phyloP scores from a whole-genome alignment of 2,329 filamentous ascomycete genomes.

The Falciphora oryzae region DNA sequence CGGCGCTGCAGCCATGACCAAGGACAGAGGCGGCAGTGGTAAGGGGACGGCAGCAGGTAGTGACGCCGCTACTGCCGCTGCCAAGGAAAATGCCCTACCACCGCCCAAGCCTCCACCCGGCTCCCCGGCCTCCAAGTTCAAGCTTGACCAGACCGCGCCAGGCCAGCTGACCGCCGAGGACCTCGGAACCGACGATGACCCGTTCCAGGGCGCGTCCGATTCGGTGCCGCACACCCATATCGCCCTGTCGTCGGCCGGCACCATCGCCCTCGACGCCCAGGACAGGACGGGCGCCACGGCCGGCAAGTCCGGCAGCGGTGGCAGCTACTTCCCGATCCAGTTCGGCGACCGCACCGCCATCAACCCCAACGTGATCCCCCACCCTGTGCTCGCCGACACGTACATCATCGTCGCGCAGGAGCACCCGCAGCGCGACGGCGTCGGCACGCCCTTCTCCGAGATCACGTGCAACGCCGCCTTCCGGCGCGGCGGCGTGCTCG shows the following conservation, averaged over 20 bases:
- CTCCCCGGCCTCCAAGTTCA: background rate
- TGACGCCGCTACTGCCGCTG: background rate
- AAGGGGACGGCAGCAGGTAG: background rate
- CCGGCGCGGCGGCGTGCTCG: constrained; percentile 28
- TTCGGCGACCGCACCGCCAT: constrained; percentile 37
- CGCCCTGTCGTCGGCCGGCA: constrained; percentile 4
- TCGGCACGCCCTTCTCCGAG: constrained; percentile 31
- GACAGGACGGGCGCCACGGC: background rate
- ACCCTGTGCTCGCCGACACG: constrained; percentile 38
- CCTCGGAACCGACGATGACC: background rate
- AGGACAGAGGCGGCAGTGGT: background rate
- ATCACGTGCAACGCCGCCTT: constrained; percentile 46
- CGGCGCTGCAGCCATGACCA: background rate
- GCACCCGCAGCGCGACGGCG: constrained; percentile 21
- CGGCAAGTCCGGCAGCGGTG: constrained; percentile 10
- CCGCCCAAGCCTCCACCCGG: background rate
- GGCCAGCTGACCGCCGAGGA: background rate
- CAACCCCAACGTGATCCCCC: constrained; percentile 54
- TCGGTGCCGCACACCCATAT: constrained; percentile 5
- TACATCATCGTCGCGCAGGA: constrained; percentile 49
- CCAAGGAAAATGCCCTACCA: background rate
- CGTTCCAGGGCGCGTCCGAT: constrained; percentile 5
- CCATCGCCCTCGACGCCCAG: background rate
- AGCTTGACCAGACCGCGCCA: background rate
- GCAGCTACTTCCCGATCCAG: constrained; percentile 42